A percentile compares a stretch with the other conserved stretches of the same genome.
These are phyloP conservation scores for Ramalina intermedia DNA, from an alignment of 495 filamentous ascomycete genomes.

Conservation along the genomic window DNA sequence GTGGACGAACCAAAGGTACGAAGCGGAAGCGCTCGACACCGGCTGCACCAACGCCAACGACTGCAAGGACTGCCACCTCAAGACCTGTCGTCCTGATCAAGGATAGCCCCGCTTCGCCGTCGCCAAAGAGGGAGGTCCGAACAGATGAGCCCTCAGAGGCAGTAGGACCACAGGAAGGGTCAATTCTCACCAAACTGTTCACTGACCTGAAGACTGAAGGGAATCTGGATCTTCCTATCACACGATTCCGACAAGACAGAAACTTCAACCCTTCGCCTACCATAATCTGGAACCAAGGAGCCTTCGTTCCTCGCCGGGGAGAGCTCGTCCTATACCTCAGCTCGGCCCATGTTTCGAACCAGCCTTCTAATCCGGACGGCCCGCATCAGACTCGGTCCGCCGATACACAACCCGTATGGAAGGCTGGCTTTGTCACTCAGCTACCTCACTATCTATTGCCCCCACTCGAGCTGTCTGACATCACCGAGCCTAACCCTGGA, in stretches of 20 bases:
- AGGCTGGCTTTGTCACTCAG: background rate
- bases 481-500: background rate
- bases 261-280: slow-evolving; percentile 1
- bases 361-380: background rate
- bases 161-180: background rate
- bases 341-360: background rate
- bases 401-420: background rate
- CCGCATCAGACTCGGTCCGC: background rate
- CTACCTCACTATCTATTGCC: background rate
- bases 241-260: too few relatives aligned
- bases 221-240: background rate
- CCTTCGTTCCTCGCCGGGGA: slow-evolving; percentile 40
- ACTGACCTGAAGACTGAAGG: background rate
- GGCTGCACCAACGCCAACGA: background rate
- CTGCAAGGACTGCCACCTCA: too few relatives aligned
- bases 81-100: background rate
- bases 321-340: slow-evolving; percentile 44
- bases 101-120: too few relatives aligned
- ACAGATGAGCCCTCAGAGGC: background rate
- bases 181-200: background rate
- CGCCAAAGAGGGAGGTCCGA: too few relatives aligned
- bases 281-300: slow-evolving; percentile 24
- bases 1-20: slow-evolving; percentile 15
- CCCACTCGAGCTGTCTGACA: background rate
- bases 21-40: background rate